Conservation (phyloP, 352 stramenopile genomes). For the Thalassiosira mediterranea region DNA sequence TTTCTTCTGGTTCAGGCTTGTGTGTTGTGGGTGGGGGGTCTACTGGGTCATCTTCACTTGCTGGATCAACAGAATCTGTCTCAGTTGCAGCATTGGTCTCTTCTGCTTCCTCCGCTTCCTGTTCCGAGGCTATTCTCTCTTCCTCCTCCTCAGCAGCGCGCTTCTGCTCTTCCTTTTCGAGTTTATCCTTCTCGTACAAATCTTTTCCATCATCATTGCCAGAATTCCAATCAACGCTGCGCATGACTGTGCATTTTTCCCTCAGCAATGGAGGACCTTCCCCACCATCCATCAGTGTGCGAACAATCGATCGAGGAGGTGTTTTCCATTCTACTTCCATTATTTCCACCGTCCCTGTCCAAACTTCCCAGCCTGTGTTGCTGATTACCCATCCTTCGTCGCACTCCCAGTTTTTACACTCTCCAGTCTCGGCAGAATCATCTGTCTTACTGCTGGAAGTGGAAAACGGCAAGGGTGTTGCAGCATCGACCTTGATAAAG, state of each 20-base stretch:
- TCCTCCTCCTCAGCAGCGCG: constrained; percentile 36
- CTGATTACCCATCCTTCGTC: constrained; percentile 73
- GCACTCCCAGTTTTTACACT: constrained; percentile 68
- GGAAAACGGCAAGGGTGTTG: constrained; percentile 62
- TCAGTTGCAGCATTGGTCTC: constrained; percentile 19
- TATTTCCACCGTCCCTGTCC: constrained; percentile 70
- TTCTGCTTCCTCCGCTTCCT: constrained; percentile 1
- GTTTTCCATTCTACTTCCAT: constrained; percentile 79
- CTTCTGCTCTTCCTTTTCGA: constrained; percentile 65
- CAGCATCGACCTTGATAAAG: constrained; percentile 66
- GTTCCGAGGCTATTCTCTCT: constrained; percentile 19
- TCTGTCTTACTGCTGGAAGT: constrained; percentile 5
- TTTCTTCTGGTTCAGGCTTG: constrained; percentile 12
- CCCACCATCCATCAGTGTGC: constrained; percentile 82
- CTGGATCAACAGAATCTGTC: constrained; percentile 26
- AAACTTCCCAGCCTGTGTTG: constrained; percentile 74
- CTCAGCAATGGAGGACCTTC: constrained; percentile 81
- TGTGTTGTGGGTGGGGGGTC: constrained; percentile 8
- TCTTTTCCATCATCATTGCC: constrained; percentile 79
- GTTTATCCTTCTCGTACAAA: constrained; percentile 78
- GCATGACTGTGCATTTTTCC: constrained; percentile 74
- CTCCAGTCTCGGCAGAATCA: constrained; percentile 1
- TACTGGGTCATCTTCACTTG: constrained; percentile 28
- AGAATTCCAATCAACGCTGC: constrained; percentile 73
- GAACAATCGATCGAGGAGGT: constrained; percentile 66